Percentiles rank a stretch among this genome's conserved stretches.
phyloP scores from a whole-genome alignment of 495 filamentous ascomycete species.

The Penicillium riverlandense region DNA sequence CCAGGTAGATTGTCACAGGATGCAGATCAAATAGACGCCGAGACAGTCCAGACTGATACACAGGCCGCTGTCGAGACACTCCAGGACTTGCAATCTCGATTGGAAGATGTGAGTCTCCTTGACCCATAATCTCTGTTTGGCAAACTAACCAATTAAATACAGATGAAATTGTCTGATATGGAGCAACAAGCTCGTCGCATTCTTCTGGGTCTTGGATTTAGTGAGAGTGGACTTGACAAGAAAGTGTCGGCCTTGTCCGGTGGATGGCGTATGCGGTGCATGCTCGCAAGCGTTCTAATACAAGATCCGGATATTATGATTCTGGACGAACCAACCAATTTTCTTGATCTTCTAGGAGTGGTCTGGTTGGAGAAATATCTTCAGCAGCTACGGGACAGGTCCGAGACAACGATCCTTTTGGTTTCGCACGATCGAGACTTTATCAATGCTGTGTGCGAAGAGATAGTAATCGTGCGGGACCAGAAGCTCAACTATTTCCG shows the following conservation, averaged over 20 bases:
- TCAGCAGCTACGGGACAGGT: slow-evolving; percentile 35
- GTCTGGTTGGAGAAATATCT: slow-evolving; percentile 75
- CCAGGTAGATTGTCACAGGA: slow-evolving; percentile 43
- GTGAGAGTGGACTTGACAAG: slow-evolving; percentile 46
- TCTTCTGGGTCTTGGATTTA: slow-evolving; percentile 66
- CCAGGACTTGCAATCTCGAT: slow-evolving; percentile 52
- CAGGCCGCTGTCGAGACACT: slow-evolving; percentile 56
- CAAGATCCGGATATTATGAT: slow-evolving; percentile 72
- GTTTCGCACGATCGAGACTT: slow-evolving; percentile 80
- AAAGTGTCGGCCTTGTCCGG: slow-evolving; percentile 62
- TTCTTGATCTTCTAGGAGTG: slow-evolving; percentile 72
- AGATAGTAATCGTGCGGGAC: slow-evolving; percentile 68
- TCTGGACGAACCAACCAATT: slow-evolving; percentile 84
- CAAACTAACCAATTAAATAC: not conserved
- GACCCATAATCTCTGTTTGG: too few relatives aligned
- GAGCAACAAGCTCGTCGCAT: slow-evolving; percentile 57
- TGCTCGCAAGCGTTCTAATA: slow-evolving; percentile 58
- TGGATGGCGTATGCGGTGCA: slow-evolving; percentile 71
- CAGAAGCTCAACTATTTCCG: slow-evolving; percentile 56
- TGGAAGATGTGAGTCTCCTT: slow-evolving; percentile 32
- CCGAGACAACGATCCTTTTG: slow-evolving; percentile 48
- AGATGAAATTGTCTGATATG: slow-evolving; percentile 38
- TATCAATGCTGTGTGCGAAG: slow-evolving; percentile 60
- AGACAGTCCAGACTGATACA: slow-evolving; percentile 50
- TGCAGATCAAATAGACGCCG: slow-evolving; percentile 45